A percentile compares a stretch with the other conserved stretches of the same genome.
Evolutionary conservation across 2,329 filamentous ascomycete species (phyloP).

Genomic region (Neonectria neomacrospora): DNA sequence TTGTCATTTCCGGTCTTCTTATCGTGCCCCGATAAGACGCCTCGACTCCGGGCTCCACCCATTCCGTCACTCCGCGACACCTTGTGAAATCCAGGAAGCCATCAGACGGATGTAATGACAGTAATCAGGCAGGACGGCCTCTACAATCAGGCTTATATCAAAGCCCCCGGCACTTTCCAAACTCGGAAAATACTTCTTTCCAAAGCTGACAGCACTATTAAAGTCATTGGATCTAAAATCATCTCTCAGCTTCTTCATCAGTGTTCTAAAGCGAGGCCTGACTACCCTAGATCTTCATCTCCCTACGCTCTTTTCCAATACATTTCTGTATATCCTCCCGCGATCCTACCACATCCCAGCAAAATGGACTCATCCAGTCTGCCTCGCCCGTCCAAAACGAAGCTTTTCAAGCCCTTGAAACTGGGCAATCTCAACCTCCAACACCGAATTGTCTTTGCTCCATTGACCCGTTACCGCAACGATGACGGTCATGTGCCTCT

Average conservation of each 20-base stretch:
- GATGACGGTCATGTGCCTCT: constrained; percentile 52
- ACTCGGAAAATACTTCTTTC: neutral
- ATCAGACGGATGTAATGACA: neutral
- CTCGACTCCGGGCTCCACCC: neutral
- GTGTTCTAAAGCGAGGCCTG: neutral
- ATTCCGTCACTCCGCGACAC: neutral
- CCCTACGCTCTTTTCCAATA: neutral
- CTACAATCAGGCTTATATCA: neutral
- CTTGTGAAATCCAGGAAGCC: neutral
- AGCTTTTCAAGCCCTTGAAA: constrained; percentile 40
- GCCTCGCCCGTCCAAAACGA: constrained; percentile 26
- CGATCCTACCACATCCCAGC: neutral
- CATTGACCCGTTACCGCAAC: constrained; percentile 61
- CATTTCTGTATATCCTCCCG: neutral
- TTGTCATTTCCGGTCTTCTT: neutral
- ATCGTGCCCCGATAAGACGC: neutral
- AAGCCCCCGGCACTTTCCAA: neutral
- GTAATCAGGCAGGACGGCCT: neutral
- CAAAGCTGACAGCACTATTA: neutral
- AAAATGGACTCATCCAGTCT: constrained; percentile 16
- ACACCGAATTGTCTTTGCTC: constrained; percentile 42
- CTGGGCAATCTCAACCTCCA: constrained; percentile 35
- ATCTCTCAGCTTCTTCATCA: neutral
- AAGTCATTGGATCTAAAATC: neutral
- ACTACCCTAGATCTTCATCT: neutral